Percentiles rank a stretch among this genome's conserved stretches.
Evolutionary conservation across 805 yeast species (phyloP).

Genomic region (Wickerhamiella musiphila): DNA sequence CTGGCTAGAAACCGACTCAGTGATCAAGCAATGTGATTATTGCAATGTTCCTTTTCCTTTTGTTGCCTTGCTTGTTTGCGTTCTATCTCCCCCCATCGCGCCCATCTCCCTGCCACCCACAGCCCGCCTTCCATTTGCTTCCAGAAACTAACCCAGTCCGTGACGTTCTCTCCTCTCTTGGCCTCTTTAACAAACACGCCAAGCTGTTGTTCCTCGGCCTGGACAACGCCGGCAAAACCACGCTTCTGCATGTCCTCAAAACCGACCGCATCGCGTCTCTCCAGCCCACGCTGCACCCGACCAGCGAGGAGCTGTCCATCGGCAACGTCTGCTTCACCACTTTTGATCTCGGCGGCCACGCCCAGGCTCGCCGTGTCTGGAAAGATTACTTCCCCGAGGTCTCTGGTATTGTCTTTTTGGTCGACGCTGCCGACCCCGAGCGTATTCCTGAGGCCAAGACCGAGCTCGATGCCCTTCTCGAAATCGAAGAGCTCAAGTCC

Average conservation of each 20-base stretch:
- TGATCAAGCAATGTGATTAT: too few species aligned
- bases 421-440: constrained; percentile 93
- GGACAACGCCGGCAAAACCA: constrained; percentile 96
- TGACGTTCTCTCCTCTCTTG: constrained; percentile 62
- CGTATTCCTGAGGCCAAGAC: constrained; percentile 90
- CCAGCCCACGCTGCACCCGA: constrained; percentile 94
- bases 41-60: too few species aligned
- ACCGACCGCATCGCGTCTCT: constrained; percentile 95
- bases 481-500: constrained; percentile 72
- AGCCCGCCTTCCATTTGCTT: background rate
- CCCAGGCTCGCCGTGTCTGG: constrained; percentile 98
- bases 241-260: constrained; percentile 66
- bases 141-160: constrained; percentile 28
- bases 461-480: constrained; percentile 82
- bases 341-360: constrained; percentile 96
- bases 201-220: constrained; percentile 88
- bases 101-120: background rate
- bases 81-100: too few species aligned
- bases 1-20: too few species aligned
- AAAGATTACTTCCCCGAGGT: constrained; percentile 99
- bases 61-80: too few species aligned
- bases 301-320: constrained; percentile 93
- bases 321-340: constrained; percentile 96
- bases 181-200: constrained; percentile 88
- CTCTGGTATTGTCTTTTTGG: constrained; percentile 88